Evolutionary conservation across 1,139 yeast species (phyloP), one percentile per base, ranked within the genome.

Genomic region (Geotrichum bryndzae): DNA sequence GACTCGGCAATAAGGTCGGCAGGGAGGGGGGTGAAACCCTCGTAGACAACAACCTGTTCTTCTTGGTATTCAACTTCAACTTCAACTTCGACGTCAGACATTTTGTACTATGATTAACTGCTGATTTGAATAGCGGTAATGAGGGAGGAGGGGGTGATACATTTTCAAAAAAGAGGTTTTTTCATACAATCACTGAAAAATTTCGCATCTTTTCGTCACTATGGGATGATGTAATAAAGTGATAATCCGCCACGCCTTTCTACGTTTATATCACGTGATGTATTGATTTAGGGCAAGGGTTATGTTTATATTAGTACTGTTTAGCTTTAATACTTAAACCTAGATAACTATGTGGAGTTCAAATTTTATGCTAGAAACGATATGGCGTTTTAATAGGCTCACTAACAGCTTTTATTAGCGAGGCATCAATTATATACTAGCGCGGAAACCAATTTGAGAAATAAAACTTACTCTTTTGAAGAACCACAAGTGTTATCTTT

Each of bases 1-100:
- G 92, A 92, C 80, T 96, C 97, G 79, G 88, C 90, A 83, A 90
- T 96, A 76, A 95, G 90, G 64, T 90, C 97, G 80, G 89, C 90
- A 82, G 99, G 98, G 79, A 94, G 91, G 76, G 92, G 83, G 73
- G 97, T 92, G 73, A 71, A 74, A 45, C 63, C 63, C 62, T 67
- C 67, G 65, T 68, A 66, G 60, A 68, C 70, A 52, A 63, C 66
- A 61, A 66, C 68, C 56, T 60, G 60, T 54, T 54, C 56, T 57
- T 61, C 60, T 54, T 62, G 65, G 56, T 60, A 60, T 62, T 62
- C 64, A 53, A 60, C 53, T 53, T 61, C 60, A 51, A 57, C 57
- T 62, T 62, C 65, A 58, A 62, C 65, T 52, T 61, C 63, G 59
- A 56, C 63, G 65, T 60, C 73, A 64, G 73, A 66, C 73, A 70